Percentiles rank a stretch among this genome's conserved stretches.
Evolutionary conservation across 345 rosid species (phyloP).

Genomic region (Populus davidiana): DNA sequence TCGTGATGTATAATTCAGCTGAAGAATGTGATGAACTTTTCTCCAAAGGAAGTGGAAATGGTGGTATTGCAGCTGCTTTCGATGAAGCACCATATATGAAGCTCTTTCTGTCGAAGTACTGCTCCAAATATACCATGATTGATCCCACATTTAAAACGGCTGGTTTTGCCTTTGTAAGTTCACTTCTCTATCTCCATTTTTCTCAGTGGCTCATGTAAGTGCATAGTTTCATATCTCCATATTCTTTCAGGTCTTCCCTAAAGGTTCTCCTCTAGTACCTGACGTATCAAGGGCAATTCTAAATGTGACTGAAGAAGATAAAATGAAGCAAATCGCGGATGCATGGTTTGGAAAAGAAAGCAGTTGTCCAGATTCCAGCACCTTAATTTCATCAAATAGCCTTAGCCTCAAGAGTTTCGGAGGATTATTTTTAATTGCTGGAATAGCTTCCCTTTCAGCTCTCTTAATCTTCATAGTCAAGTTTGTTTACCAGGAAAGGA

Average conservation of each 20-base stretch:
- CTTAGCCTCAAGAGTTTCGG: slow-evolving; percentile 2
- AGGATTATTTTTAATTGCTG: slow-evolving; percentile 20
- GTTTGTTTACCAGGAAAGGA: slow-evolving; percentile 13
- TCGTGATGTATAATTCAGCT: slow-evolving; percentile 11
- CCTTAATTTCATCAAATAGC: not conserved
- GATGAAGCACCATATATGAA: slow-evolving; percentile 46
- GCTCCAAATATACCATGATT: slow-evolving; percentile 14
- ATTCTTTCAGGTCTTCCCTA: slow-evolving; percentile 19
- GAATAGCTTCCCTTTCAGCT: slow-evolving; percentile 1
- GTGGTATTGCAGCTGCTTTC: slow-evolving; percentile 32
- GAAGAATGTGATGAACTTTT: slow-evolving; percentile 28
- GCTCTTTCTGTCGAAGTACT: slow-evolving; percentile 36
- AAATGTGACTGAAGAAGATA: slow-evolving; percentile 17
- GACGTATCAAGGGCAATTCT: slow-evolving; percentile 25
- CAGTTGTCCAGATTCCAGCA: not conserved
- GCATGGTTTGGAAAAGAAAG: slow-evolving; percentile 12
- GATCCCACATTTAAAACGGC: slow-evolving; percentile 10
- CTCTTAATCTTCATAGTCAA: not conserved
- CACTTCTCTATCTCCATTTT: not conserved
- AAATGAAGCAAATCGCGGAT: slow-evolving; percentile 9
- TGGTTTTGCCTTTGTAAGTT: slow-evolving; percentile 16
- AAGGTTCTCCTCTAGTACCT: slow-evolving; percentile 18
- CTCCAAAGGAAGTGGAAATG: slow-evolving; percentile 9
- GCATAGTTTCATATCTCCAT: not conserved
- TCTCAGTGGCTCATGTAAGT: slow-evolving; percentile 5